These are phyloP conservation scores for Mrakia hoshinonis DNA, from an alignment of 768 basidiomycete genomes.

Conservation along the genomic window DNA sequence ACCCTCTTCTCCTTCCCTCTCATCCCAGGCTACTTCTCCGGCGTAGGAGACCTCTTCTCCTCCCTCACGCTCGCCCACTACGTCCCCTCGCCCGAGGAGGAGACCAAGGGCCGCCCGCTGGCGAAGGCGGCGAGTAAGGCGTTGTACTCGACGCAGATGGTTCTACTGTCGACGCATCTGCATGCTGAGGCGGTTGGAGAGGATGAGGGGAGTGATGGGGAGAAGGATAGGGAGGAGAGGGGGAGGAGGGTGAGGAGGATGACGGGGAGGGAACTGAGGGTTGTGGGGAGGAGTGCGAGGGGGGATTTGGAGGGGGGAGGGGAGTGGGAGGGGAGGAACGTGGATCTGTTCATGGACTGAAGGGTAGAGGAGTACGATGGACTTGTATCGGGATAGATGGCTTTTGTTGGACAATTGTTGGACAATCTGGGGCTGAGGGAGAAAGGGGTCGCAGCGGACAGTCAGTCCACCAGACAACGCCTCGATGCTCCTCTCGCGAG, in stretches of 20 bases:
- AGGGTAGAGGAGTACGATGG: neutral
- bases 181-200: conserved; percentile 47
- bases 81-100: conserved; percentile 23
- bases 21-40: conserved; percentile 85
- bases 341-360: conserved; percentile 7
- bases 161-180: conserved; percentile 27
- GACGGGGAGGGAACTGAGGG: conserved; percentile 72
- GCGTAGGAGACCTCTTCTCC: conserved; percentile 94
- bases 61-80: conserved; percentile 81
- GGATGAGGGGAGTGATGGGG: conserved; percentile 62
- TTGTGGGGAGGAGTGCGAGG: conserved; percentile 45
- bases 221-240: conserved; percentile 58
- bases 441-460: too few relatives aligned
- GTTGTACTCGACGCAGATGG: conserved; percentile 25
- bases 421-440: too few relatives aligned
- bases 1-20: conserved; percentile 57
- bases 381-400: neutral
- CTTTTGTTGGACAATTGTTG: too few relatives aligned
- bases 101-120: neutral
- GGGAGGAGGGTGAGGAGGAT: conserved; percentile 62
- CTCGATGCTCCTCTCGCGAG: too few relatives aligned
- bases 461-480: too few relatives aligned
- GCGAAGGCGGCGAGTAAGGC: conserved; percentile 19
- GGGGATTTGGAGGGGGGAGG: conserved; percentile 19
- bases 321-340: conserved; percentile 19